Evolutionary conservation across 345 rosid genomes (phyloP).

Genomic region (Eucalyptus coolabah): DNA sequence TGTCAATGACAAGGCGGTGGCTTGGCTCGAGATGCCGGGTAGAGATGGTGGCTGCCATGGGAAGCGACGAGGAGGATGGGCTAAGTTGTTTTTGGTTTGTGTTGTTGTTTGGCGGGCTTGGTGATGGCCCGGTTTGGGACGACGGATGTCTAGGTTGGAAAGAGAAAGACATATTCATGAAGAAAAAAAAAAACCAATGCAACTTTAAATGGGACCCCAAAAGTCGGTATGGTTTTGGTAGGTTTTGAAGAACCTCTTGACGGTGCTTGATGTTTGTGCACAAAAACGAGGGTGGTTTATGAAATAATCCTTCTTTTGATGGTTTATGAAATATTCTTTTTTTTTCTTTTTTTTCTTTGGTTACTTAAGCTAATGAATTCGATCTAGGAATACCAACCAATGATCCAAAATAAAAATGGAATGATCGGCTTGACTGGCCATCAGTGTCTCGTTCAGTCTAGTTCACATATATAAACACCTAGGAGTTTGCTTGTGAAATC

Average conservation of each 20-base stretch:
- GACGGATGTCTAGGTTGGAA: neutral
- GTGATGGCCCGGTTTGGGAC: neutral
- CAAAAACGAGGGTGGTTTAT: neutral
- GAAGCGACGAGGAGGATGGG: neutral
- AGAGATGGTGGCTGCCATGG: neutral
- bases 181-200: neutral
- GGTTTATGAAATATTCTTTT: neutral
- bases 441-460: rapidly evolving
- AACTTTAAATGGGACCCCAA: neutral
- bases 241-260: neutral
- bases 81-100: too few relatives aligned
- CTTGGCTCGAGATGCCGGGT: neutral
- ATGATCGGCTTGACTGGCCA: neutral
- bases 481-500: neutral
- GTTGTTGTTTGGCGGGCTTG: neutral
- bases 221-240: neutral
- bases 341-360: neutral
- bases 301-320: too few relatives aligned
- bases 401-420: neutral
- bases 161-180: too few relatives aligned
- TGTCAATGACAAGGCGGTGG: neutral
- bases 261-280: neutral
- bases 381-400: neutral
- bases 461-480: neutral
- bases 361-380: too few relatives aligned